phyloP scores from a whole-genome alignment of 169 alveolate genomes.

The Eimeria praecox region DNA sequence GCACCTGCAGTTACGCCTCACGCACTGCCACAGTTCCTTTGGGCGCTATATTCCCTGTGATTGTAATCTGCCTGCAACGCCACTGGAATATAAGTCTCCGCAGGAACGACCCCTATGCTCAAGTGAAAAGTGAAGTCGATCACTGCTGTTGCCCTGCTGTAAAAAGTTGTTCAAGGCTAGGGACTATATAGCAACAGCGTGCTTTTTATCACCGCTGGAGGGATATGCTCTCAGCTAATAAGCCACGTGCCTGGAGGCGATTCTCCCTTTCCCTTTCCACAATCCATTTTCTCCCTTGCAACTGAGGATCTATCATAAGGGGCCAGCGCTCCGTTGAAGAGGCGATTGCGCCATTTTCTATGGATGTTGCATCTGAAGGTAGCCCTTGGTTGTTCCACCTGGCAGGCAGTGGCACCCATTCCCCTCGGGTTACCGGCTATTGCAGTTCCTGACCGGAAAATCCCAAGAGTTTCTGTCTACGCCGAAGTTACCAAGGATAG shows the following conservation, averaged over 20 bases:
- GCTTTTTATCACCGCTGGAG: neutral
- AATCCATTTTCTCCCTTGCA: slow-evolving; percentile 98
- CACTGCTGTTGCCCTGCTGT: neutral
- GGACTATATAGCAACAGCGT: neutral
- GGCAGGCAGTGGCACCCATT: slow-evolving; percentile 10
- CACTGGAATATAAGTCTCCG: neutral
- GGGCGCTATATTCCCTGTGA: neutral
- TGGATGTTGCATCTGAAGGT: slow-evolving; percentile 97
- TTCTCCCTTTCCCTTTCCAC: slow-evolving; percentile 95
- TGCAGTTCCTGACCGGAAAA: neutral
- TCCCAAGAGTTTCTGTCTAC: neutral
- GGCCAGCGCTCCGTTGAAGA: slow-evolving; percentile 97
- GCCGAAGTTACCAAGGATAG: neutral
- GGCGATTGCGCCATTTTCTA: slow-evolving; percentile 97
- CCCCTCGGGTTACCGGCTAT: neutral
- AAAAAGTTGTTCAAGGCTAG: neutral
- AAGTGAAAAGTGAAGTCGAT: neutral
- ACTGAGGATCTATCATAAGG: slow-evolving; percentile 97
- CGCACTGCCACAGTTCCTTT: neutral
- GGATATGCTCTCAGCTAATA: neutral
- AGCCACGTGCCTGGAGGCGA: slow-evolving; percentile 89
- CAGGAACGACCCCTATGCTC: neutral
- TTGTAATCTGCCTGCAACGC: neutral
- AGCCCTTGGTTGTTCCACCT: slow-evolving; percentile 95
- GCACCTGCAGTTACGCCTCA: slow-evolving; percentile 85